These are phyloP conservation scores for Pseudogymnoascus sp. DNA, from an alignment of 2,329 filamentous ascomycete species.

Conservation along the genomic window DNA sequence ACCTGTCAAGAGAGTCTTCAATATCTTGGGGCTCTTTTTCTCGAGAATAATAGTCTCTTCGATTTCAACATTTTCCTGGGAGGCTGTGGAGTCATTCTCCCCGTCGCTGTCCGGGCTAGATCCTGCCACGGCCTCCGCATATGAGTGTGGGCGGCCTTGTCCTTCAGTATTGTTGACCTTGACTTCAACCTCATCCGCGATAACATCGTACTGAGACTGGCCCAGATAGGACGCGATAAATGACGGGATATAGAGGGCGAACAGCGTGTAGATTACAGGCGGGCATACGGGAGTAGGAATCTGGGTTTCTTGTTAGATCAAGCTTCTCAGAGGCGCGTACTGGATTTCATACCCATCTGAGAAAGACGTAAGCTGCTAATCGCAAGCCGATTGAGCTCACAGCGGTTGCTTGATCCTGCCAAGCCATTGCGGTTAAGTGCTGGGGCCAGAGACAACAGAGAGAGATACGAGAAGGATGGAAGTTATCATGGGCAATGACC, in stretches of 20 bases:
- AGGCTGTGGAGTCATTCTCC: conserved; percentile 23
- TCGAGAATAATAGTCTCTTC: conserved; percentile 53
- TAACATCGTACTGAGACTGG: conserved; percentile 47
- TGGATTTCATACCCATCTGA: conserved; percentile 48
- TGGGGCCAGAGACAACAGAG: not conserved
- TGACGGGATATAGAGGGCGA: conserved; percentile 56
- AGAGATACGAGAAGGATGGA: not conserved
- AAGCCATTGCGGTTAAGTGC: conserved; percentile 11
- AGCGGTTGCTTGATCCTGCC: conserved; percentile 22
- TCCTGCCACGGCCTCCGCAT: conserved; percentile 21
- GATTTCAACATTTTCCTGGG: conserved; percentile 48
- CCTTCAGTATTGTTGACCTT: conserved; percentile 39
- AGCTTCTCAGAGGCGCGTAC: not conserved
- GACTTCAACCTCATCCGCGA: conserved; percentile 51
- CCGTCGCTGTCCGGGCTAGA: conserved; percentile 23
- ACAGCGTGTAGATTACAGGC: conserved; percentile 47
- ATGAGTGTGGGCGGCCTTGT: conserved; percentile 27
- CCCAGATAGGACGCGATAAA: conserved; percentile 52
- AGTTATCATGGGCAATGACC: not conserved
- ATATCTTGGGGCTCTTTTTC: conserved; percentile 45
- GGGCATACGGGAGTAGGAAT: conserved; percentile 32
- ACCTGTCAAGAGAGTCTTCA: conserved; percentile 65
- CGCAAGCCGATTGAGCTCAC: conserved; percentile 43
- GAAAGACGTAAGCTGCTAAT: conserved; percentile 45
- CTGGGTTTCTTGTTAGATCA: conserved; percentile 4